Percentiles rank a stretch among this genome's conserved stretches.
phyloP scores from a whole-genome alignment of 352 stramenopile genomes.

The Phytophthora melonis region DNA sequence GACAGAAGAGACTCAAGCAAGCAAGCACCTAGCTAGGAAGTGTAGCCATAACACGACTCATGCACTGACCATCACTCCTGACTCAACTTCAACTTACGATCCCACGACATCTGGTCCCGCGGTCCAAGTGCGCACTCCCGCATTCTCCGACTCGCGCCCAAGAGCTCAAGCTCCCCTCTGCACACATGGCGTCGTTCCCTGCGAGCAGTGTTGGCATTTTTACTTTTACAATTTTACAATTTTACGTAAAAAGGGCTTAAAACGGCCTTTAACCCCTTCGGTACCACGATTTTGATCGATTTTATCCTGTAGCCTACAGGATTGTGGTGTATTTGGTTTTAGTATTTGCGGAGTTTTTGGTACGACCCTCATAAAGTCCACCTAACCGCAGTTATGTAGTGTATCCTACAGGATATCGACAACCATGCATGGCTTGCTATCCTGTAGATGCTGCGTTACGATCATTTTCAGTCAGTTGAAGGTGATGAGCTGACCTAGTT shows the following conservation, averaged over 20 bases:
- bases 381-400: background rate
- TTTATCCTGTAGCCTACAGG: background rate
- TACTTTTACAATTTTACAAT: no score
- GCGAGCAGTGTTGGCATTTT: no score
- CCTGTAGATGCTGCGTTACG: background rate
- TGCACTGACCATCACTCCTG: slow-evolving; percentile 2
- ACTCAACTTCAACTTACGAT: background rate
- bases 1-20: no score
- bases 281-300: no score
- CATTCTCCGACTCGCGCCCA: background rate
- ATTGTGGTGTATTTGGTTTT: background rate
- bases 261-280: no score
- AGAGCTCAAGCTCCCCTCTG: background rate
- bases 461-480: no score
- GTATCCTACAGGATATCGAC: background rate
- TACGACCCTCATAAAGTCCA: background rate
- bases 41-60: no score
- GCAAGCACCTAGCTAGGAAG: background rate
- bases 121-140: no score
- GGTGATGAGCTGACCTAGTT: no score
- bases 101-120: background rate
- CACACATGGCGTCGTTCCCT: background rate
- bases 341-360: background rate
- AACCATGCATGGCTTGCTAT: background rate
- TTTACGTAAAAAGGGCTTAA: no score